A percentile compares a stretch with the other conserved stretches of the same genome.
These are phyloP conservation scores for Mycena polygramma DNA, from an alignment of 768 basidiomycete species.

Conservation along the genomic window DNA sequence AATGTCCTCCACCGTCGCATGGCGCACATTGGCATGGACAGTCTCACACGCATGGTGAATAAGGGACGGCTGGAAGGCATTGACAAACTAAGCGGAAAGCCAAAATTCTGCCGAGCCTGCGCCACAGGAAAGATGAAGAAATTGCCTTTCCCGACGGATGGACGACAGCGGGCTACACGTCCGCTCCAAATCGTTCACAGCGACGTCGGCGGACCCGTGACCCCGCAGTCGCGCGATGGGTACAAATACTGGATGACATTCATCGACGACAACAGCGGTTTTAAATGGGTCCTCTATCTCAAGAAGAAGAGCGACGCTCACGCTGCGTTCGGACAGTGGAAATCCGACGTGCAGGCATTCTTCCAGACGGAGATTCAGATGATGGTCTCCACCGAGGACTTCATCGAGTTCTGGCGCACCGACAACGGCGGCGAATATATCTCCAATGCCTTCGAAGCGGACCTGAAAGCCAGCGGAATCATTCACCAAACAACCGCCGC, in stretches of 20 bases:
- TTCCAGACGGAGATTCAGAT: neutral
- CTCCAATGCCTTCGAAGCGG: neutral
- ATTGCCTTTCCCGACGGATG: neutral
- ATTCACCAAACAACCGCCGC: neutral
- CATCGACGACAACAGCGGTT: neutral
- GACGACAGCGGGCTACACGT: neutral
- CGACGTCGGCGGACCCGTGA: constrained; percentile 15
- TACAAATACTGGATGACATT: neutral
- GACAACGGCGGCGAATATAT: neutral
- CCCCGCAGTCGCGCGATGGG: neutral
- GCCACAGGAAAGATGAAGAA: constrained; percentile 2
- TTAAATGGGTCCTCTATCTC: neutral
- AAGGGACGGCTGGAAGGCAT: neutral
- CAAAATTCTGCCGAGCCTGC: neutral
- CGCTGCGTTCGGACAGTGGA: neutral
- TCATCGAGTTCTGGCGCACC: neutral
- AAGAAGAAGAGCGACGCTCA: neutral
- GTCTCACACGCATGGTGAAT: neutral
- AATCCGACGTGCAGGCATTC: neutral
- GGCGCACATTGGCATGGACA: neutral
- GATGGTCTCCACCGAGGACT: neutral
- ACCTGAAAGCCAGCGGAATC: neutral
- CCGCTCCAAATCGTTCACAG: constrained; percentile 1
- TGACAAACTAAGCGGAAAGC: neutral
- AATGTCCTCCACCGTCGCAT: constrained; percentile 14